phyloP scores from a whole-genome alignment of 768 basidiomycete species.

The Podaxis sp. region DNA sequence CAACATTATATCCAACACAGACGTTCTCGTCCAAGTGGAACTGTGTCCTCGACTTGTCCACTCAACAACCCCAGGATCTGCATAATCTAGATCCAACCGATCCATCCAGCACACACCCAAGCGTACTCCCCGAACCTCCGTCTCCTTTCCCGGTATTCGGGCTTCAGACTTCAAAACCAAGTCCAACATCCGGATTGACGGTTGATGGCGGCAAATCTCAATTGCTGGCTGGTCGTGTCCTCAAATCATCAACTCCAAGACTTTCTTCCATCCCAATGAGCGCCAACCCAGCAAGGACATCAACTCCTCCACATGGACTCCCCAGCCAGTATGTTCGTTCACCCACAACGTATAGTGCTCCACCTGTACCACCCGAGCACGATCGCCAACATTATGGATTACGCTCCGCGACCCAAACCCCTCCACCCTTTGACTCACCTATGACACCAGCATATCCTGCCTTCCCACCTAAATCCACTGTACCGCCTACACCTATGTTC shows the following conservation, averaged over 20 bases:
- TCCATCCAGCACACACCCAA: constrained; percentile 32
- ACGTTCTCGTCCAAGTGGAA: constrained; percentile 89
- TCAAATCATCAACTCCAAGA: constrained; percentile 8
- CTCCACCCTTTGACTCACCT: constrained; percentile 31
- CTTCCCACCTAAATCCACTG: constrained; percentile 48
- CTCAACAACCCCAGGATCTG: constrained; percentile 32
- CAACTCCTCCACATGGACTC: constrained; percentile 7
- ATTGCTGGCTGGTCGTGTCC: constrained; percentile 6
- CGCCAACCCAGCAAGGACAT: constrained; percentile 19
- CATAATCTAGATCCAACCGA: constrained; percentile 34
- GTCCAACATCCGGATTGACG: not conserved
- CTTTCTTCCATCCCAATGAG: constrained; percentile 18
- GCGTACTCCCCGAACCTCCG: constrained; percentile 68
- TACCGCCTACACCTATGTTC: constrained; percentile 53
- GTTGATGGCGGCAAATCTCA: not conserved
- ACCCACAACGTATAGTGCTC: constrained; percentile 56
- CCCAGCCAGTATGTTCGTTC: constrained; percentile 39
- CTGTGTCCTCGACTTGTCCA: constrained; percentile 77
- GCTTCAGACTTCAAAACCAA: constrained; percentile 17
- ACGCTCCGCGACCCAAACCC: constrained; percentile 15
- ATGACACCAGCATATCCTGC: constrained; percentile 76
- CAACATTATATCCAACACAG: constrained; percentile 57
- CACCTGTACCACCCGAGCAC: constrained; percentile 27
- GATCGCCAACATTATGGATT: constrained; percentile 20
- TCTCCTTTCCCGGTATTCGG: constrained; percentile 70